These are phyloP conservation scores for Dictyostelium citrinum DNA, from an alignment of 78 protist species.

Conservation along the genomic window DNA sequence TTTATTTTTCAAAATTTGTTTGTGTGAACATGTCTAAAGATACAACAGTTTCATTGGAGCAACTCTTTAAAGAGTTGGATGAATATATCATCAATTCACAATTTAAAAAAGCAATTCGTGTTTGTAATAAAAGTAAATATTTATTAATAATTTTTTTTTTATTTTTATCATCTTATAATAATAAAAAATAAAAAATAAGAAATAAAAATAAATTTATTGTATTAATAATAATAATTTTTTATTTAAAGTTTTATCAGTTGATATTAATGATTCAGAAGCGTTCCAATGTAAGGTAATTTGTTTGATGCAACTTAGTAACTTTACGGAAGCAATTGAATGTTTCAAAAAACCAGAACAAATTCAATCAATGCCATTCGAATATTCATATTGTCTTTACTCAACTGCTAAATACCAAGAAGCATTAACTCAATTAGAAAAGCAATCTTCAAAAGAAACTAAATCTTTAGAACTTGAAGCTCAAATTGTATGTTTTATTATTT, in stretches of 20 bases:
- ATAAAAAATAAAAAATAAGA: not conserved
- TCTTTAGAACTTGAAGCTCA: constrained; percentile 66
- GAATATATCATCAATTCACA: constrained; percentile 10
- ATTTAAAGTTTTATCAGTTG: not conserved
- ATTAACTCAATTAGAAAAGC: not conserved
- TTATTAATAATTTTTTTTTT: not conserved
- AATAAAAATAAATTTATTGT: not conserved
- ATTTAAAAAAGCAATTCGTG: constrained; percentile 64
- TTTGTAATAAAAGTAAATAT: constrained; percentile 67
- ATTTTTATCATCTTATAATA: not conserved
- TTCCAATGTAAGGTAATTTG: constrained; percentile 64
- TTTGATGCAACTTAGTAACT: constrained; percentile 39
- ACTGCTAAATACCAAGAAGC: constrained; percentile 36
- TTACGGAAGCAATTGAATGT: constrained; percentile 66
- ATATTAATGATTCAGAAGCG: constrained; percentile 38
- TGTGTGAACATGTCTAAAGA: not conserved
- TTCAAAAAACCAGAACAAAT: constrained; percentile 47
- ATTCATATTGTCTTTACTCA: constrained; percentile 51
- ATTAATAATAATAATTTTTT: not conserved
- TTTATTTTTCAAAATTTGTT: not conserved
- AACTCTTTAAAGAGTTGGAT: constrained; percentile 55
- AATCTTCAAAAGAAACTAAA: not conserved
- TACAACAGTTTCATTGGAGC: constrained; percentile 1
- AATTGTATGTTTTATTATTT: constrained; percentile 13
- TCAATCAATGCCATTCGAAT: constrained; percentile 33